These are phyloP conservation scores for Taiozyma sp. DNA, from an alignment of 1,139 yeast genomes.

Conservation along the genomic window DNA sequence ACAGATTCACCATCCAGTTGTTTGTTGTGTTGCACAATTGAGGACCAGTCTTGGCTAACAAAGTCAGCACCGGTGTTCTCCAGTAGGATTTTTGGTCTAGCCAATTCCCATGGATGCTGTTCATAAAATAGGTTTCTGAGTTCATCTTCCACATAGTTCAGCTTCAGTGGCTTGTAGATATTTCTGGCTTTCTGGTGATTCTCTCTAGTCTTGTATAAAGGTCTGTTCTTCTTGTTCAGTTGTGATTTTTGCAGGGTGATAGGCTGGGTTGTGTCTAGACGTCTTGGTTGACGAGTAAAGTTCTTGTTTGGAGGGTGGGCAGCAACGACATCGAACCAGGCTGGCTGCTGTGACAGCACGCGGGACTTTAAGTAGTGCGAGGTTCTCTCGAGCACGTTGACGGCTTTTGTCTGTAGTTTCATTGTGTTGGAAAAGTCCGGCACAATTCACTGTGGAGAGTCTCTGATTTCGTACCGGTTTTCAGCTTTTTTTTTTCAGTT, in stretches of 20 bases:
- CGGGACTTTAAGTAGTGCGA: slow-evolving; percentile 68
- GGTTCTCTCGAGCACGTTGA: slow-evolving; percentile 64
- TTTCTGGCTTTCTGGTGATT: slow-evolving; percentile 35
- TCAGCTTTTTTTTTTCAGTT: not conserved
- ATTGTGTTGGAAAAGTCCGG: slow-evolving; percentile 3
- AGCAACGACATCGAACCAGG: slow-evolving; percentile 84
- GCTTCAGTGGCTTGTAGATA: slow-evolving; percentile 36
- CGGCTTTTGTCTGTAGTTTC: slow-evolving; percentile 23
- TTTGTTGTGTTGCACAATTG: slow-evolving; percentile 64
- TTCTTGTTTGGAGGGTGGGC: slow-evolving; percentile 72
- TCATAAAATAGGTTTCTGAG: slow-evolving; percentile 76
- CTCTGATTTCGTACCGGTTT: not conserved
- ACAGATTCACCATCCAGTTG: slow-evolving; percentile 91
- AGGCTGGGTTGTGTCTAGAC: slow-evolving; percentile 27
- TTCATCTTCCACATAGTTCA: slow-evolving; percentile 76
- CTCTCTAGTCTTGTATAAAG: slow-evolving; percentile 26
- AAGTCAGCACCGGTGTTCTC: slow-evolving; percentile 67
- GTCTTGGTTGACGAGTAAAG: slow-evolving; percentile 44
- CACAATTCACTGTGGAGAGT: slow-evolving; percentile 11
- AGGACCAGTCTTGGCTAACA: slow-evolving; percentile 65
- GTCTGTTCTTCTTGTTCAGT: slow-evolving; percentile 26
- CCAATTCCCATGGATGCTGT: slow-evolving; percentile 98
- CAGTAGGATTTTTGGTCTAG: slow-evolving; percentile 83
- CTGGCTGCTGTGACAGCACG: slow-evolving; percentile 63
- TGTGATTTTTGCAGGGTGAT: slow-evolving; percentile 22